A percentile compares a stretch with the other conserved stretches of the same genome.
phyloP scores from a whole-genome alignment of 768 basidiomycete genomes.

The Xerocomellus chrysenteron region DNA sequence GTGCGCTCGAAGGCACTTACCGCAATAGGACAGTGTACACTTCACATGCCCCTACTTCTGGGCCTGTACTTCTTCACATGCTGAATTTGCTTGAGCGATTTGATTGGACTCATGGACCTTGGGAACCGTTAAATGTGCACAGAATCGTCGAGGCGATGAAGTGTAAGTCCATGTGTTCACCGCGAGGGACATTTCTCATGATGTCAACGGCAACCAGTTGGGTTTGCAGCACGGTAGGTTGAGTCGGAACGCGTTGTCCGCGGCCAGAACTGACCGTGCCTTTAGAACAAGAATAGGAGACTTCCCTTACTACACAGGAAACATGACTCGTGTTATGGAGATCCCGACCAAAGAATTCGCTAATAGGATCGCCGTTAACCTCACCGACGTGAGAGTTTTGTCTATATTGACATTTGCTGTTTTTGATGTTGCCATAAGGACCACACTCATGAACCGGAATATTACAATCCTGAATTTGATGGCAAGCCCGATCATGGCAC shows the following conservation, averaged over 20 bases:
- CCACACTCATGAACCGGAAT: slow-evolving; percentile 72
- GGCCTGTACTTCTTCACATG: slow-evolving; percentile 89
- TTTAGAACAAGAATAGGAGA: slow-evolving; percentile 82
- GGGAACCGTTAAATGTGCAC: slow-evolving; percentile 69
- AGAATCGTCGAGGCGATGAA: slow-evolving; percentile 84
- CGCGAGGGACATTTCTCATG: slow-evolving; percentile 9
- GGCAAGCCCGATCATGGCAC: slow-evolving; percentile 84
- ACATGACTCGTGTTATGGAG: slow-evolving; percentile 52
- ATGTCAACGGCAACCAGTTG: slow-evolving; percentile 39
- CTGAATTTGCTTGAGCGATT: slow-evolving; percentile 89
- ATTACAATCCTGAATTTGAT: slow-evolving; percentile 85
- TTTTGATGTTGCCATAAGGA: slow-evolving; percentile 48
- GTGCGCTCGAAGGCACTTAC: slow-evolving; percentile 78
- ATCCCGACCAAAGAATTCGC: slow-evolving; percentile 74
- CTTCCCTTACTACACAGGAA: slow-evolving; percentile 57
- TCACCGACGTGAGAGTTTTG: slow-evolving; percentile 73
- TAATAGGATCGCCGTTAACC: slow-evolving; percentile 54
- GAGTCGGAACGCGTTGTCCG: slow-evolving; percentile 5
- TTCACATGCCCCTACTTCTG: slow-evolving; percentile 80
- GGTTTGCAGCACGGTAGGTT: slow-evolving; percentile 61
- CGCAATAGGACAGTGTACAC: slow-evolving; percentile 80
- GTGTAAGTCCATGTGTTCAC: slow-evolving; percentile 46
- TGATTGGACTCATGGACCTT: slow-evolving; percentile 46
- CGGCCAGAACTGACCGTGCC: slow-evolving; percentile 10
- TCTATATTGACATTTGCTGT: slow-evolving; percentile 1